Percentiles rank a stretch among this genome's conserved stretches.
Evolutionary conservation across 805 yeast species (phyloP).

Genomic region (Wickerhamomyces sydowiorum): DNA sequence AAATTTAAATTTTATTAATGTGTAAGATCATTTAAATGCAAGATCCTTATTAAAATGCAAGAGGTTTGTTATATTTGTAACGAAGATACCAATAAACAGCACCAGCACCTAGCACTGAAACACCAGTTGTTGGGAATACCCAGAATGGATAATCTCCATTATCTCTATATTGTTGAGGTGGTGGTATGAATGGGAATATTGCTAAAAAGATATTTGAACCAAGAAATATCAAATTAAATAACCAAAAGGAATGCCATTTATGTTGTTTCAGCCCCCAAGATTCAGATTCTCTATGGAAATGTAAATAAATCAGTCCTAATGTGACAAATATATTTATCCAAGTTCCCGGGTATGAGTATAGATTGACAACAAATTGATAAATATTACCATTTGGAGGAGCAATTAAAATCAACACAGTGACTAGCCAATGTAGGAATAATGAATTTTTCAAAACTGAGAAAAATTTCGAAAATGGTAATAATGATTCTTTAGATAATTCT

Average conservation of each 20-base stretch:
- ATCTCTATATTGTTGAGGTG: slow-evolving; percentile 30
- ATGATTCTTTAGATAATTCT: slow-evolving; percentile 45
- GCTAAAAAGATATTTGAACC: slow-evolving; percentile 44
- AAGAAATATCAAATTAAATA: slow-evolving; percentile 32
- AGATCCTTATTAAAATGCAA: too few species aligned
- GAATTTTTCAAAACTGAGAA: slow-evolving; percentile 42
- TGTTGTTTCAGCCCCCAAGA: slow-evolving; percentile 32
- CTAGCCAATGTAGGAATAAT: slow-evolving; percentile 46
- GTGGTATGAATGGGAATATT: slow-evolving; percentile 51
- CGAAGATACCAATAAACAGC: slow-evolving; percentile 31
- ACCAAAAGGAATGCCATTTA: slow-evolving; percentile 24
- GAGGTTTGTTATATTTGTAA: neutral
- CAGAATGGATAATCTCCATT: slow-evolving; percentile 41
- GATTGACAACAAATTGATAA: slow-evolving; percentile 56
- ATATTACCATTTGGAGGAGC: slow-evolving; percentile 61
- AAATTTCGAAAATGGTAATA: slow-evolving; percentile 43
- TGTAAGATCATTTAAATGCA: neutral
- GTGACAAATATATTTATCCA: slow-evolving; percentile 50
- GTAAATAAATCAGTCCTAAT: slow-evolving; percentile 47
- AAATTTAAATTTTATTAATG: neutral
- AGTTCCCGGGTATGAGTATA: slow-evolving; percentile 60
- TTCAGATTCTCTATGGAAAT: slow-evolving; percentile 31
- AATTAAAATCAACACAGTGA: slow-evolving; percentile 47
- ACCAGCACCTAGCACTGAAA: slow-evolving; percentile 38
- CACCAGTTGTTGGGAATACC: slow-evolving; percentile 52